Base-by-base conservation (phyloP, 2,329 filamentous ascomycete species). In the Talaromyces marneffei region DNA sequence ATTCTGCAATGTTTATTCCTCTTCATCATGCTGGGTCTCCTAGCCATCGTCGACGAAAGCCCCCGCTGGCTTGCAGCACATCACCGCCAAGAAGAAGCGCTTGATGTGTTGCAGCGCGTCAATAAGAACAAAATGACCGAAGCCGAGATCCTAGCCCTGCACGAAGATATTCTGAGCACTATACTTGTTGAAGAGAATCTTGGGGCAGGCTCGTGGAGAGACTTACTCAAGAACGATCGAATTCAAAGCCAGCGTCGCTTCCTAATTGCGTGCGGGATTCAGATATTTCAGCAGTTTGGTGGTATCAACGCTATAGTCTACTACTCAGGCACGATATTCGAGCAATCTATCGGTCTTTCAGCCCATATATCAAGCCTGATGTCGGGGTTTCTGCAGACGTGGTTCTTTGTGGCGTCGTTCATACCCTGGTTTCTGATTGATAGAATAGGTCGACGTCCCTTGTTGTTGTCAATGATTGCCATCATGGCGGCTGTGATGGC, bases 341-440 rank as follows among this genome's bases (percentile, higher is more conserved):
- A 75, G 23, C 65, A 72, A 23, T 75, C 71, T n/a, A 69, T 79
- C 4, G 75, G 72, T 0, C 77, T 80, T 54, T 67, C 67, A 16
- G 63, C 66, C 1, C 69, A 73, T 25, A 72, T 78, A 65, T 75
- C 78, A 2, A 70, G 73, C 0, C 70, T 81, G 37, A 78, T 80
- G 76, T 75, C 76, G 2, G 76, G 77, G 1, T 79, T 77, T 65
- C 60, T 79, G 0, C 74, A 79, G 58, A 77, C 76, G 0, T 79
- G 76, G 74, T 77, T 77, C 56, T 77, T 79, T 59, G 27, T 75
- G 4, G 74, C 75, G 0, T 76, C 73, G 3, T 75, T 77, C 18
- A 74, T 77, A 9, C 73, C 73, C 0, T 75, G 71, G 68, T 66
- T 72, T 10, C 27, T 75, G 10, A 76, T 77, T 48, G 75, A 77